Conservation (phyloP, 495 filamentous ascomycete genomes). For the Tuber aestivum region DNA sequence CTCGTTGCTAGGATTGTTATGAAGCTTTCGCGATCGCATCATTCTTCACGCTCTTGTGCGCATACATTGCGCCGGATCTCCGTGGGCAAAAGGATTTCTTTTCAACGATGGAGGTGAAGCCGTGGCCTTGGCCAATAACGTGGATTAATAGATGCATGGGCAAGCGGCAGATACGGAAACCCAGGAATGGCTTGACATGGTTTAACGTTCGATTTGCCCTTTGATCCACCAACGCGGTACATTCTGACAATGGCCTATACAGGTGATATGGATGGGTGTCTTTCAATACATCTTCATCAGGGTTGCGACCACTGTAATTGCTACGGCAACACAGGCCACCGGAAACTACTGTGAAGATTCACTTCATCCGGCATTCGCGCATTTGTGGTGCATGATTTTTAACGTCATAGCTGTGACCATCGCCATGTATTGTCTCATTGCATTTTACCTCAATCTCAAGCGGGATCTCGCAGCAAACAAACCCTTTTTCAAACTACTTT, state of each 20-base stretch:
- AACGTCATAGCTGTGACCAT: slow-evolving; percentile 69
- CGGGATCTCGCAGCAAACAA: slow-evolving; percentile 60
- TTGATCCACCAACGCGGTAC: neutral
- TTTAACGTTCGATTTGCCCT: slow-evolving; percentile 60
- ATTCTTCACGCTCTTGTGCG: slow-evolving; percentile 84
- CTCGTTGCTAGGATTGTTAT: slow-evolving; percentile 67
- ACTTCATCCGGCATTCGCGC: slow-evolving; percentile 68
- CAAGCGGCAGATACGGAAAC: slow-evolving; percentile 63
- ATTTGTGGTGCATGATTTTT: slow-evolving; percentile 74
- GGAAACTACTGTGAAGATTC: slow-evolving; percentile 73
- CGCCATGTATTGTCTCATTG: slow-evolving; percentile 88
- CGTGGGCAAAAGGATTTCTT: slow-evolving; percentile 88
- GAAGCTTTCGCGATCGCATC: slow-evolving; percentile 87
- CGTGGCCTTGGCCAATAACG: slow-evolving; percentile 70
- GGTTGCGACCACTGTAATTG: slow-evolving; percentile 74
- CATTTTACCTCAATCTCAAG: slow-evolving; percentile 77
- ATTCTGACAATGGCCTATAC: slow-evolving; percentile 6
- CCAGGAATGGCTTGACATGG: slow-evolving; percentile 82
- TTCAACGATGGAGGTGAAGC: slow-evolving; percentile 58
- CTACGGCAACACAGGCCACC: slow-evolving; percentile 64
- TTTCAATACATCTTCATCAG: slow-evolving; percentile 90
- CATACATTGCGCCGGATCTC: slow-evolving; percentile 72
- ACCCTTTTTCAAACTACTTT: slow-evolving; percentile 76
- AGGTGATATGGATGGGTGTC: slow-evolving; percentile 72
- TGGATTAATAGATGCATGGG: slow-evolving; percentile 63